Base-by-base conservation (phyloP, 805 yeast genomes). In the Schizosaccharomyces pombe region DNA sequence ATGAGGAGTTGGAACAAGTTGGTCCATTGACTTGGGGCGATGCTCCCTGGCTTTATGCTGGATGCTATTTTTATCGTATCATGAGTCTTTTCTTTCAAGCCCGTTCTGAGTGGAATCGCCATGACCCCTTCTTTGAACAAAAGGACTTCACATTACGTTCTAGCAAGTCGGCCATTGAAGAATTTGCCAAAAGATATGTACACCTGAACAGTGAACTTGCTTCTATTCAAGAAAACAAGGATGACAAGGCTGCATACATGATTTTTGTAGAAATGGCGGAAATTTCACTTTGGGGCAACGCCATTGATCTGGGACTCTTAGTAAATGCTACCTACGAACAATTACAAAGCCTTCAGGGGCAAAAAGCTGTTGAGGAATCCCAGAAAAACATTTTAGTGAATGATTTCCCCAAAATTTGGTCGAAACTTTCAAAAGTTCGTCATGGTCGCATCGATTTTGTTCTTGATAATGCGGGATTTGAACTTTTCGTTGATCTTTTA, bases 261-360 rank as follows among this genome's bases (percentile, higher is more conserved):
- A 19, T 85, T 49, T 87, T 86, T 70, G 75, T 72, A 57, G 99
- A 91, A 64, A 82, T 87, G 58, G 68, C 83, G 47, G 94, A 86
- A 63, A 76, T 89, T 55, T 84, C 95, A 0, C 68, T 91, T 55
- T 91, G 99, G 99, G 99, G 99, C 29, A 91, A 91, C 66, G 96
- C 97, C 19, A 85, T 96, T 3, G 99, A 91, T 66, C 73, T 91
- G 62, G 85, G 96, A 0, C 70, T 93, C 55, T 72, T 91, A 58
- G 87, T 93, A 3, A 86, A 84, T 57, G 85, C 89, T n/a, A 60
- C 70, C 19, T 65, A 85, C 30, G 95, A 87, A 52, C 95, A 91
- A 59, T 82, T 91, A 62, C 82, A 85, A 66, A 78, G 89, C 4
- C 77, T 85, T 40, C 99, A 91, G 70, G 95, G 95, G 47, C 83